Conservation (phyloP, 2,329 filamentous ascomycete species). For the Calonectria leucothoes region DNA sequence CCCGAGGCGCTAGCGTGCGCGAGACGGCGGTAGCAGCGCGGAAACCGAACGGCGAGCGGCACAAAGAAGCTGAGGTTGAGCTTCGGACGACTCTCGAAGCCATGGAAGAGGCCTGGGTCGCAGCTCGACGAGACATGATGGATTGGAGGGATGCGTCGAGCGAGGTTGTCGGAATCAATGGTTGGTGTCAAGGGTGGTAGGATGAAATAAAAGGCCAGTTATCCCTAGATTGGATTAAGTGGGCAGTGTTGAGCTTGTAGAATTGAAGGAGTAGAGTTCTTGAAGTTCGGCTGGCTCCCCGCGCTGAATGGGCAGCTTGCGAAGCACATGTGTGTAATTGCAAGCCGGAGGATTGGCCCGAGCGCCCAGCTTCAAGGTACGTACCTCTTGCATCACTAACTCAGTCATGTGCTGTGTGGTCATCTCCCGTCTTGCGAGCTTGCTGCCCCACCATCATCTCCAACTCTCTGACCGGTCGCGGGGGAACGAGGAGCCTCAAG, state of each 20-base stretch:
- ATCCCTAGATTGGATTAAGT: not conserved
- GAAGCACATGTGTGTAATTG: constrained; percentile 1
- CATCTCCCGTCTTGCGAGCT: constrained; percentile 15
- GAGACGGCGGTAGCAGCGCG: constrained; percentile 27
- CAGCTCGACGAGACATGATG: constrained; percentile 47
- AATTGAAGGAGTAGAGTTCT: not conserved
- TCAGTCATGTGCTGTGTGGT: constrained; percentile 30
- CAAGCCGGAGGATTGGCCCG: constrained; percentile 10
- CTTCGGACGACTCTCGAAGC: constrained; percentile 48
- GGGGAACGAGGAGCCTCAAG: constrained; percentile 33
- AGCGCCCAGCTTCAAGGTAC: constrained; percentile 26
- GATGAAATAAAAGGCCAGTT: too few species aligned
- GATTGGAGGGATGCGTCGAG: not conserved
- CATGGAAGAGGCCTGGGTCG: constrained; percentile 53
- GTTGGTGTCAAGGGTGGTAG: not conserved
- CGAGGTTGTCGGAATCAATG: too few species aligned
- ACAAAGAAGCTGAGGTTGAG: constrained; percentile 33
- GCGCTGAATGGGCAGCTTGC: constrained; percentile 17
- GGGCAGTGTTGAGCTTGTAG: not conserved
- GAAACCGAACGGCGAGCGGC: constrained; percentile 37
- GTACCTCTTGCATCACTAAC: constrained; percentile 22
- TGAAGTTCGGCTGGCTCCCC: constrained; percentile 19
- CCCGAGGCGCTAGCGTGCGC: constrained; percentile 1
- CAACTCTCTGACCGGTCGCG: not conserved
- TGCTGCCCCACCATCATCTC: constrained; percentile 37